phyloP scores from a whole-genome alignment of 768 basidiomycete genomes.

The Termitomyces sp. region DNA sequence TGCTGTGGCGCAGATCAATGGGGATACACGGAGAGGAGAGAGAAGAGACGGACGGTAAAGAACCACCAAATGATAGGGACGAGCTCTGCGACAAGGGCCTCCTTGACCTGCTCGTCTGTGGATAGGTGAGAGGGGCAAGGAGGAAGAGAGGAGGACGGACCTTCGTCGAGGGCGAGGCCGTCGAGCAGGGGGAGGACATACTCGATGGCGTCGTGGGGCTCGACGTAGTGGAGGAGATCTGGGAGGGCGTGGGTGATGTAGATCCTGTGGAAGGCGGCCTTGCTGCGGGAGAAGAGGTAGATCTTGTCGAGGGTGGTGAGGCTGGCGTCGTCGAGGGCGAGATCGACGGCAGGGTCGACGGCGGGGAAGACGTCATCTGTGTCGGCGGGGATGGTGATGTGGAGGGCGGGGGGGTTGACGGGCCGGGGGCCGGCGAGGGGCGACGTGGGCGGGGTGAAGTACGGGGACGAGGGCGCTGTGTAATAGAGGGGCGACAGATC shows the following conservation, averaged over 20 bases:
- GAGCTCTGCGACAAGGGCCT: slow-evolving; percentile 77
- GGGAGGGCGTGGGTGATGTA: slow-evolving; percentile 85
- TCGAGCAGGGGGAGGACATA: slow-evolving; percentile 91
- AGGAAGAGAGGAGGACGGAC: slow-evolving; percentile 28
- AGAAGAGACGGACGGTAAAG: slow-evolving; percentile 45
- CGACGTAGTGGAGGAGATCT: slow-evolving; percentile 68
- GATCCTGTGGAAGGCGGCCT: slow-evolving; percentile 53
- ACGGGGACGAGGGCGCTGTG: slow-evolving; percentile 43
- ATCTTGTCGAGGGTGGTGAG: slow-evolving; percentile 86
- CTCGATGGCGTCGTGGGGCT: slow-evolving; percentile 84
- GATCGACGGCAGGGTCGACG: slow-evolving; percentile 36
- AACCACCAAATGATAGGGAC: slow-evolving; percentile 92
- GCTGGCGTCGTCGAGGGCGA: slow-evolving; percentile 54
- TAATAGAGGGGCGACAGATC: slow-evolving; percentile 34
- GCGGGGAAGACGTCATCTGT: slow-evolving; percentile 32
- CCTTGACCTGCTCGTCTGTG: slow-evolving; percentile 81
- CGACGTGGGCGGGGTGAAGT: slow-evolving; percentile 33
- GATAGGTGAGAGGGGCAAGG: neutral
- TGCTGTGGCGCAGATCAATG: slow-evolving; percentile 34
- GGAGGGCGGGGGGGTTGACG: slow-evolving; percentile 5
- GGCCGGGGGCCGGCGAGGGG: slow-evolving; percentile 22
- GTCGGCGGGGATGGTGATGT: slow-evolving; percentile 15
- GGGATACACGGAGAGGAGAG: slow-evolving; percentile 4
- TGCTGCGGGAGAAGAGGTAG: slow-evolving; percentile 82
- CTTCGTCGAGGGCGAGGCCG: slow-evolving; percentile 80